Conservation (phyloP, 2,329 filamentous ascomycete species). For the Ascochyta fabae region DNA sequence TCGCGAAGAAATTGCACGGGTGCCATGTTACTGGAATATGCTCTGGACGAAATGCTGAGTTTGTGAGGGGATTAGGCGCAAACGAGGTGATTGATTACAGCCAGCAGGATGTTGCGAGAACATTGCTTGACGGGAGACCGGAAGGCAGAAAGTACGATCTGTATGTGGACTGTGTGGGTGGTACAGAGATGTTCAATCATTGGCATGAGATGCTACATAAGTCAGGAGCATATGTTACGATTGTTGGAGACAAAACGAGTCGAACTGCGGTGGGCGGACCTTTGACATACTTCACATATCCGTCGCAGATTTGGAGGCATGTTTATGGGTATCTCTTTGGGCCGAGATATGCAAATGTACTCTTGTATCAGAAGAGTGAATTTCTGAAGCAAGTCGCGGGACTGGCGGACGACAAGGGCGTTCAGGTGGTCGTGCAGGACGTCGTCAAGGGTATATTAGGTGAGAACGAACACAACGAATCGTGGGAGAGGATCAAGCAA, state of each 20-base stretch:
- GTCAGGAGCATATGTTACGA: constrained; percentile 51
- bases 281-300: constrained; percentile 41
- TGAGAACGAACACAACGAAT: constrained; percentile 22
- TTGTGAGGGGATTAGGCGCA: constrained; percentile 57
- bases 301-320: constrained; percentile 32
- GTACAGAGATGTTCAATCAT: constrained; percentile 54
- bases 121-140: constrained; percentile 42
- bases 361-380: constrained; percentile 32
- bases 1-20: constrained; percentile 45
- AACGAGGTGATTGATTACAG: constrained; percentile 54
- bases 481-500: constrained; percentile 32
- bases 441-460: constrained; percentile 35
- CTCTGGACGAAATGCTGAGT: constrained; percentile 54
- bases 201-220: constrained; percentile 41
- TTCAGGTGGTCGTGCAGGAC: constrained; percentile 37
- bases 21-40: constrained; percentile 58
- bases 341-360: constrained; percentile 39
- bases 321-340: constrained; percentile 34
- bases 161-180: constrained; percentile 60
- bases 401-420: constrained; percentile 31
- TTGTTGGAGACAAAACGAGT: constrained; percentile 47
- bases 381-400: constrained; percentile 30
- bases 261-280: constrained; percentile 50
- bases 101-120: constrained; percentile 38
- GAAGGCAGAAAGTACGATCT: constrained; percentile 49